Conservation (phyloP, 805 yeast species). For the Metschnikowia borealis region DNA sequence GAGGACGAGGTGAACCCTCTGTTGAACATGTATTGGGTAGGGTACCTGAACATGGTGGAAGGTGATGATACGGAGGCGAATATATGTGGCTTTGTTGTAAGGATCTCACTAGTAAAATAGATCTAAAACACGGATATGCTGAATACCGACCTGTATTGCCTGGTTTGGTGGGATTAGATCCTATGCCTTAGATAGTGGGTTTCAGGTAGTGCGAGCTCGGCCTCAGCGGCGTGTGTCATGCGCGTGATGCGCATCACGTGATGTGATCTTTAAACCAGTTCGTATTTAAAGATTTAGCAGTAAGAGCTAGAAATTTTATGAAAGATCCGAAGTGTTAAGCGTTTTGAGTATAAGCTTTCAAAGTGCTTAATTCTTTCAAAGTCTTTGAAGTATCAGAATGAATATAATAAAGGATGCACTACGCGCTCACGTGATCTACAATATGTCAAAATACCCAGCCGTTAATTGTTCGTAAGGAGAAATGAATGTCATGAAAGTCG, state of each 20-base stretch:
- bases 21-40: background rate
- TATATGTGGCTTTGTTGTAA: background rate
- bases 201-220: conserved; percentile 2
- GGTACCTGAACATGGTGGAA: background rate
- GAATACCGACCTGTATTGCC: no score
- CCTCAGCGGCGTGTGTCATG: background rate
- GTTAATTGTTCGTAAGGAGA: conserved; percentile 2
- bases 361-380: no score
- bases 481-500: conserved; percentile 1
- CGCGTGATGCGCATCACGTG: background rate
- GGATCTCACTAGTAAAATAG: background rate
- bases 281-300: background rate
- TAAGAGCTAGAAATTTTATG: no score
- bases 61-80: background rate
- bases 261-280: background rate
- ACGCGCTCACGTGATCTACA: background rate
- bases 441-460: background rate
- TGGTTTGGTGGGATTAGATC: no score
- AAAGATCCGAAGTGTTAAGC: no score
- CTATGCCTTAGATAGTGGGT: no score
- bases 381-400: no score
- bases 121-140: no score
- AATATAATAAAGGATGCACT: no score
- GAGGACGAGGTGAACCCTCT: background rate
- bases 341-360: no score